Conservation (phyloP, 176 grass and related monocot species). For the Aegilops umbellulata region DNA sequence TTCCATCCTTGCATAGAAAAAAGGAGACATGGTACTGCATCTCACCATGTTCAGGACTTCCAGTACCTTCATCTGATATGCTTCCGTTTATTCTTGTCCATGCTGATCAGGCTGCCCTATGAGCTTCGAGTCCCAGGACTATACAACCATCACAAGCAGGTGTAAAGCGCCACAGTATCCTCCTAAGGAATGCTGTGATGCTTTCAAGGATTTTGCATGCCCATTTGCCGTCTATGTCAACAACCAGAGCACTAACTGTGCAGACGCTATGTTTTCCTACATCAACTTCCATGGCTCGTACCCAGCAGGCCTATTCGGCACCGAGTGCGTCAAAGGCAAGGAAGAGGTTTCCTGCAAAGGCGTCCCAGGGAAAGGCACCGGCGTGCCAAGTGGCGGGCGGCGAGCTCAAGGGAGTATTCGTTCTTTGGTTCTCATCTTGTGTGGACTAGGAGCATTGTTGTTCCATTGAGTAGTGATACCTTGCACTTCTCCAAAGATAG, state of each 20-base stretch:
- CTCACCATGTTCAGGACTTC: background rate
- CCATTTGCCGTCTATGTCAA: constrained; percentile 39
- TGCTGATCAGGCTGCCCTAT: background rate
- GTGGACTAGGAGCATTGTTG: background rate
- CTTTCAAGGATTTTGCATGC: constrained; percentile 64
- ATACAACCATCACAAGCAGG: background rate
- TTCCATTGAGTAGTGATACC: background rate
- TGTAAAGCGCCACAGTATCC: background rate
- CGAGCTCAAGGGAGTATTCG: background rate
- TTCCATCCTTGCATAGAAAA: background rate
- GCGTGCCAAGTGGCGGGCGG: background rate
- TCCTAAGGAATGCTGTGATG: constrained; percentile 28
- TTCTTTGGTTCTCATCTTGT: background rate
- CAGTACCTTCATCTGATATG: background rate
- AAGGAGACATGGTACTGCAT: background rate
- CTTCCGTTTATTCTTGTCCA: background rate
- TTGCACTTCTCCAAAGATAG: background rate
- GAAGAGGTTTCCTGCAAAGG: background rate
- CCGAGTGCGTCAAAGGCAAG: constrained; percentile 25
- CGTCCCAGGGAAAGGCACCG: background rate
- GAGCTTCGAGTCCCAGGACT: background rate
- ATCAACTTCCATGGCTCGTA: constrained; percentile 58
- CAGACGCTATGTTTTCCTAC: constrained; percentile 62
- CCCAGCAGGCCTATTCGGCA: constrained; percentile 56
- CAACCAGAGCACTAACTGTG: constrained; percentile 35